Conservation (phyloP, 352 stramenopile species). For the Pythium diclinum region DNA sequence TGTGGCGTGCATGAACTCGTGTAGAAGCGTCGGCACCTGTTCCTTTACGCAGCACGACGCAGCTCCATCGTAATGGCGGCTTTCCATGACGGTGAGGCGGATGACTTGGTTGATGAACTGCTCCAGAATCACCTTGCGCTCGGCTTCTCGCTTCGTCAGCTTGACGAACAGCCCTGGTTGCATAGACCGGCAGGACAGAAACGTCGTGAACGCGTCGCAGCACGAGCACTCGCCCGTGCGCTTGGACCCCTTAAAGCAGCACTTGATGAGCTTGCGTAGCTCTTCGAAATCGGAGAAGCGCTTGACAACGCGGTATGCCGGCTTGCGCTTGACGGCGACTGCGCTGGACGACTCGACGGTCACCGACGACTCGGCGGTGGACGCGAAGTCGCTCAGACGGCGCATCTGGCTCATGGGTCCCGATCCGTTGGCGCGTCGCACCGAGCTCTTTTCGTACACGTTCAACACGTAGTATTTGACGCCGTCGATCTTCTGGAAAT, state of each 20-base stretch:
- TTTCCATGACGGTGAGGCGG: constrained; percentile 20
- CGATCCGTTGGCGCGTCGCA: constrained; percentile 5
- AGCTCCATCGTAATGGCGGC: background rate
- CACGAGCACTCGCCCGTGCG: constrained; percentile 20
- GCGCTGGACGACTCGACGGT: background rate
- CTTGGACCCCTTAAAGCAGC: constrained; percentile 5
- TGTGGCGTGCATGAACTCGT: constrained; percentile 19
- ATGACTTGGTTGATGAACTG: constrained; percentile 28
- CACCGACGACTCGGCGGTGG: constrained; percentile 3
- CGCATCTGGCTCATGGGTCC: constrained; percentile 1
- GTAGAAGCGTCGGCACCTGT: constrained; percentile 6
- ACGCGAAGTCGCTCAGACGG: constrained; percentile 17
- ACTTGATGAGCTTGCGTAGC: constrained; percentile 25
- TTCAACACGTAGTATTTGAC: constrained; percentile 59
- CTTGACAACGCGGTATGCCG: constrained; percentile 22
- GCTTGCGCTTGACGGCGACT: constrained; percentile 12
- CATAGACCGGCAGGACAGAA: constrained; percentile 25
- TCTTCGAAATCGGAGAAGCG: constrained; percentile 26
- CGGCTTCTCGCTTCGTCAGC: constrained; percentile 17
- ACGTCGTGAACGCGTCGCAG: constrained; percentile 27
- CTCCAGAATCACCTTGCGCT: constrained; percentile 20
- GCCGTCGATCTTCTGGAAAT: constrained; percentile 40
- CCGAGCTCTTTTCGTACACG: constrained; percentile 46
- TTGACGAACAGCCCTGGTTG: constrained; percentile 21
- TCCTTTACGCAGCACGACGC: constrained; percentile 17